Conservation (phyloP, 2,329 filamentous ascomycete species). For the Pseudogymnoascus verrucosus region DNA sequence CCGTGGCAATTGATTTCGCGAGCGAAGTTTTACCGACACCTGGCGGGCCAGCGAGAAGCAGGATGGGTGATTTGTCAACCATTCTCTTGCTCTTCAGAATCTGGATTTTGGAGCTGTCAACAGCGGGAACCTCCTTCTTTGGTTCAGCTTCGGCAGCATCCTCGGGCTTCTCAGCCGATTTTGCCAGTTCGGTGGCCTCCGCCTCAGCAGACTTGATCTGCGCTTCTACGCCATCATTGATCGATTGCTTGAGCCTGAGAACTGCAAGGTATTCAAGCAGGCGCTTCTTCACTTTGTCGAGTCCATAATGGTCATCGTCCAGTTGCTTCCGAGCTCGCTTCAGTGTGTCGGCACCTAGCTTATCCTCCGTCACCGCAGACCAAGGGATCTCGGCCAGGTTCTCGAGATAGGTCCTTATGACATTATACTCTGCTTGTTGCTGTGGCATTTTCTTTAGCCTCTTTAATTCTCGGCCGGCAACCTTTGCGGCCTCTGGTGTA, state of each 20-base stretch:
- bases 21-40: slow-evolving; percentile 95
- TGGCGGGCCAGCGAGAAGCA: slow-evolving; percentile 86
- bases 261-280: slow-evolving; percentile 93
- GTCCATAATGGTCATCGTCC: slow-evolving; percentile 90
- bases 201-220: slow-evolving; percentile 62
- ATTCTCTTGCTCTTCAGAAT: slow-evolving; percentile 74
- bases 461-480: slow-evolving; percentile 84
- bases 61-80: slow-evolving; percentile 91
- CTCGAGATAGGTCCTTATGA: slow-evolving; percentile 87
- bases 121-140: slow-evolving; percentile 29
- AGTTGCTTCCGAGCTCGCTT: slow-evolving; percentile 77
- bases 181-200: slow-evolving; percentile 22
- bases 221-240: slow-evolving; percentile 74
- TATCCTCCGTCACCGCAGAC: slow-evolving; percentile 75
- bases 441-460: slow-evolving; percentile 92
- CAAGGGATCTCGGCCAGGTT: slow-evolving; percentile 92
- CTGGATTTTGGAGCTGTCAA: slow-evolving; percentile 57
- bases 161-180: slow-evolving; percentile 19
- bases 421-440: slow-evolving; percentile 90
- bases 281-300: slow-evolving; percentile 96
- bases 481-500: slow-evolving; percentile 75
- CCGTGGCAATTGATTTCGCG: slow-evolving; percentile 85
- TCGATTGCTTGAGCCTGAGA: slow-evolving; percentile 85
- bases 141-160: slow-evolving; percentile 27
- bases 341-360: slow-evolving; percentile 73